Evolutionary conservation across 148 eudicot species (phyloP).

Genomic region (Vaccinium myrtillus): DNA sequence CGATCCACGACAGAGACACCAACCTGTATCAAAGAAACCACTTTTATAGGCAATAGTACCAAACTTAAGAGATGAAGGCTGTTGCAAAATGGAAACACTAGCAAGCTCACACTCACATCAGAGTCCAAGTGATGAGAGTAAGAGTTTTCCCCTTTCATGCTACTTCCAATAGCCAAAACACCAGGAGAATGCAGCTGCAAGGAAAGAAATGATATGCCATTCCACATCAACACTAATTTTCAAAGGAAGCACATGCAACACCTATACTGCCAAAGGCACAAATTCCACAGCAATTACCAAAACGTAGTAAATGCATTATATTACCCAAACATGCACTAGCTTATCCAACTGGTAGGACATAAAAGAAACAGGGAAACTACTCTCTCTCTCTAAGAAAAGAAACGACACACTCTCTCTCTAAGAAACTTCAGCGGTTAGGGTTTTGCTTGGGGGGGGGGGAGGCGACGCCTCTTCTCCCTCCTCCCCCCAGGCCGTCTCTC

Average conservation of each 20-base stretch:
- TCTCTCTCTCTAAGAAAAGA: too few relatives aligned
- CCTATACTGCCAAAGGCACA: not conserved
- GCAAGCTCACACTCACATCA: constrained; percentile 58
- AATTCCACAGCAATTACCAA: not conserved
- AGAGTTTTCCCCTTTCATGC: constrained; percentile 97
- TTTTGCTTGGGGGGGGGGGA: too few relatives aligned
- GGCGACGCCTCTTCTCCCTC: too few relatives aligned
- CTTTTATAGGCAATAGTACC: not conserved
- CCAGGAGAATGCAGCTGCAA: constrained; percentile 95
- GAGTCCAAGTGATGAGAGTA: constrained; percentile 99
- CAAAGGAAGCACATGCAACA: not conserved
- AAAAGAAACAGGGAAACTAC: too few relatives aligned
- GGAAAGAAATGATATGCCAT: constrained; percentile 6
- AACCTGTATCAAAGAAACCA: constrained; percentile 54
- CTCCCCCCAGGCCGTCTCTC: too few relatives aligned
- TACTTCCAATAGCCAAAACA: constrained; percentile 97
- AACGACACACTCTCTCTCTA: too few relatives aligned
- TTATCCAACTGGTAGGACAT: not conserved
- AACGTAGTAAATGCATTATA: not conserved
- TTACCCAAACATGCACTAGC: not conserved
- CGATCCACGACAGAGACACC: constrained; percentile 99
- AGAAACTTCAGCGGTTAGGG: too few relatives aligned
- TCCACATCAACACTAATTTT: constrained; percentile 2
- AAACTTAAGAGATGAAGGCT: not conserved
- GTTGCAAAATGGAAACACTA: constrained; percentile 8